These are phyloP conservation scores for Peltaster fructicola DNA, from an alignment of 2,329 filamentous ascomycete species.

Conservation along the genomic window DNA sequence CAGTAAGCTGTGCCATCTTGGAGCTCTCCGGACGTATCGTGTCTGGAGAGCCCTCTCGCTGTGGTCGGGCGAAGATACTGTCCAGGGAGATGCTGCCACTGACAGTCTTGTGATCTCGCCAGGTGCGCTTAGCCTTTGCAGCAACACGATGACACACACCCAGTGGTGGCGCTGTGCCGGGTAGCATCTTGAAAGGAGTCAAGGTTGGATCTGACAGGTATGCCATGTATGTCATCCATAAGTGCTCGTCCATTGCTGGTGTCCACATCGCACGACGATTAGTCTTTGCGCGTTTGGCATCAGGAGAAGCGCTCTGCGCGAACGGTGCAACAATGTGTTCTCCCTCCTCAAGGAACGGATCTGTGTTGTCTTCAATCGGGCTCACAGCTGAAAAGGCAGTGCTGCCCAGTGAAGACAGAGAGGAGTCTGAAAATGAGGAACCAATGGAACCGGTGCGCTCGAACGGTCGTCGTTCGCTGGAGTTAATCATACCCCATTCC, in stretches of 20 bases:
- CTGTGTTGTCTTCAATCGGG: constrained; percentile 39
- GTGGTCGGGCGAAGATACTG: constrained; percentile 7
- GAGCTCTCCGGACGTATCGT: constrained; percentile 23
- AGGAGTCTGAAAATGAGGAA: constrained; percentile 44
- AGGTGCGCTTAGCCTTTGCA: constrained; percentile 41
- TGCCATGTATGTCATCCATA: constrained; percentile 48
- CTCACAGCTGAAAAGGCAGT: constrained; percentile 33
- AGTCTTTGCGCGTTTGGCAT: constrained; percentile 26
- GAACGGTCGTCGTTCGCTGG: constrained; percentile 17
- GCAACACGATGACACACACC: constrained; percentile 47
- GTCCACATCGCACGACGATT: constrained; percentile 33
- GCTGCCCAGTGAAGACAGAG: constrained; percentile 41
- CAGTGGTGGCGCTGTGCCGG: constrained; percentile 43
- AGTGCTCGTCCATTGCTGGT: constrained; percentile 45
- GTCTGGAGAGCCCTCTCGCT: constrained; percentile 24
- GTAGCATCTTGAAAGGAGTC: constrained; percentile 49
- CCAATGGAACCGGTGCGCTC: constrained; percentile 39
- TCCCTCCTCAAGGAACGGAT: constrained; percentile 31
- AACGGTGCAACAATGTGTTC: constrained; percentile 11
- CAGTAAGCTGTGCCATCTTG: constrained; percentile 17
- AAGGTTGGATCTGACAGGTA: constrained; percentile 49
- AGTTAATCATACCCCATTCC: constrained; percentile 18
- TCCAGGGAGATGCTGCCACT: constrained; percentile 15
- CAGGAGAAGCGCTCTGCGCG: constrained; percentile 10
- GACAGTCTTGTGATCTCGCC: constrained; percentile 30